Evolutionary conservation across 148 eudicot genomes (phyloP).

Genomic region (Arbutus unedo): DNA sequence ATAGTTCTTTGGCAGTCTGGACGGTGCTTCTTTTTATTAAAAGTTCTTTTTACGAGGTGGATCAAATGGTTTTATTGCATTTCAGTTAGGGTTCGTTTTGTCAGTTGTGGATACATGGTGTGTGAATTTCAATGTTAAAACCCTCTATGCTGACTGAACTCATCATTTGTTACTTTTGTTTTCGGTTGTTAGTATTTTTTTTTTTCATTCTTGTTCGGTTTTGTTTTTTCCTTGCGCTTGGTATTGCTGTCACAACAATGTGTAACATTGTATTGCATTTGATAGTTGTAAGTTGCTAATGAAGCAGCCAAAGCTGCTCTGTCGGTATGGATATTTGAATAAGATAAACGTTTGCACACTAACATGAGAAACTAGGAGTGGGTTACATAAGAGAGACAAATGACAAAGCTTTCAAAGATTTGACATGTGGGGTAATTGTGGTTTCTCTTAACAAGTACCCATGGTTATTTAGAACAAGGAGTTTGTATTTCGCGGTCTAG

Average conservation of each 20-base stretch:
- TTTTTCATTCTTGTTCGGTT: background rate
- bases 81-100: background rate
- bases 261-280: background rate
- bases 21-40: background rate
- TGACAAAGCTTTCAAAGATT: conserved; percentile 2
- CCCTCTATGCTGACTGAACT: background rate
- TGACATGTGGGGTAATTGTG: background rate
- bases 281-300: conserved; percentile 1
- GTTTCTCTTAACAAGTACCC: background rate
- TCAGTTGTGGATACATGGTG: background rate
- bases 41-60: background rate
- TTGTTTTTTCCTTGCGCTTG: background rate
- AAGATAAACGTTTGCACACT: background rate
- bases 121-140: background rate
- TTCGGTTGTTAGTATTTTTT: background rate
- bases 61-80: conserved; percentile 1
- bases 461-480: background rate
- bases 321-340: background rate
- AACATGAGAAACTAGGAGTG: conserved; percentile 2
- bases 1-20: background rate
- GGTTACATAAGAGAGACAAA: background rate
- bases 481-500: background rate
- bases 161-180: background rate
- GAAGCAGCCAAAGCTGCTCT: conserved; percentile 1
- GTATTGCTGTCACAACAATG: background rate